A percentile compares a stretch with the other conserved stretches of the same genome.
Conservation (phyloP, 306 rosid genomes). For the Betula pendula region DNA sequence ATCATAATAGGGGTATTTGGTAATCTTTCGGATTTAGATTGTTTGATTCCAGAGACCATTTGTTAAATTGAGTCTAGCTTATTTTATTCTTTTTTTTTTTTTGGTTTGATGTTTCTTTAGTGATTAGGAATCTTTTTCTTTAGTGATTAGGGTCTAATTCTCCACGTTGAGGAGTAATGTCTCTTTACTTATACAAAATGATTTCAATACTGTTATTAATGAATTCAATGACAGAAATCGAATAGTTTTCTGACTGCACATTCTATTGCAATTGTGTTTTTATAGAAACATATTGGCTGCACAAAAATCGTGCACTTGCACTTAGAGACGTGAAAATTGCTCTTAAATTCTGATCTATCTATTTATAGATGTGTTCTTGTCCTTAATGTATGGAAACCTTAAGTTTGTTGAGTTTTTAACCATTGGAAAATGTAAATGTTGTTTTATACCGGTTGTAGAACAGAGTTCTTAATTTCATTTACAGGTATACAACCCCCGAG, state of each 20-base stretch:
- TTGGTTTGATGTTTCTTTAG: too few species aligned
- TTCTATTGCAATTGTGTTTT: background rate
- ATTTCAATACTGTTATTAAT: too few species aligned
- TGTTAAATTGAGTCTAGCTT: too few species aligned
- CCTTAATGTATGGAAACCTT: background rate
- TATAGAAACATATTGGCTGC: background rate
- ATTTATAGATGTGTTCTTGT: background rate
- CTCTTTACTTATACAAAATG: too few species aligned
- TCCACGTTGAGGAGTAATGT: too few species aligned
- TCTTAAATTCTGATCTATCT: background rate
- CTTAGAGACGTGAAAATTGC: background rate
- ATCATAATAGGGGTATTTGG: too few species aligned
- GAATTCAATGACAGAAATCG: background rate
- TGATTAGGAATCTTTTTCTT: too few species aligned
- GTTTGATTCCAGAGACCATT: too few species aligned
- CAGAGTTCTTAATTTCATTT: constrained; percentile 11
- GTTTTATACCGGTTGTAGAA: background rate
- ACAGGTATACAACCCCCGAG: background rate
- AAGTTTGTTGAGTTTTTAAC: background rate
- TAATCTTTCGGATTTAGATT: too few species aligned
- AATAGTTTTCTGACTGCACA: background rate
- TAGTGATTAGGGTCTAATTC: too few species aligned
- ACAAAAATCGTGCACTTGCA: background rate
- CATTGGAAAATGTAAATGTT: background rate
- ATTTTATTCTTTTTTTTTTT: too few species aligned